Conservation (phyloP, 495 filamentous ascomycete genomes). For the Cudoniella acicularis region DNA sequence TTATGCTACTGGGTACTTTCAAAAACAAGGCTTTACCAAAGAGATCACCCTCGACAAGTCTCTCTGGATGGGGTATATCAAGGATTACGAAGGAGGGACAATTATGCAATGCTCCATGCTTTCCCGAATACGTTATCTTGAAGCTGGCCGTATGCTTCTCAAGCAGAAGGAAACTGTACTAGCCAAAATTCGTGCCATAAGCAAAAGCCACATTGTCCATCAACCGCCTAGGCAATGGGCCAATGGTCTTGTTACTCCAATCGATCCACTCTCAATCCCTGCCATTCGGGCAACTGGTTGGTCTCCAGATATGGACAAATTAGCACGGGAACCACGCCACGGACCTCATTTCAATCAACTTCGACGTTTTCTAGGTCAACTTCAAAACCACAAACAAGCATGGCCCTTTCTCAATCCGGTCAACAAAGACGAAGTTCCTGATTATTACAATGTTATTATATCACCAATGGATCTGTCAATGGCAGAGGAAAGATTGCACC, state of each 20-base stretch:
- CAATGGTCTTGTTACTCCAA: constrained; percentile 57
- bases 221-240: constrained; percentile 81
- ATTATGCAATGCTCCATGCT: constrained; percentile 99
- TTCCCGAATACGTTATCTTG: constrained; percentile 89
- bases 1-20: constrained; percentile 98
- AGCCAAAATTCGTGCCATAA: constrained; percentile 90
- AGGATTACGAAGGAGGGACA: constrained; percentile 97
- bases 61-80: constrained; percentile 99
- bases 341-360: constrained; percentile 95
- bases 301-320: constrained; percentile 95
- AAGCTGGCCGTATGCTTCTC: constrained; percentile 88
- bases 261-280: constrained; percentile 77
- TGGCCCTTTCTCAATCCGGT: constrained; percentile 97
- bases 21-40: constrained; percentile 98
- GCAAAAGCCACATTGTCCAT: constrained; percentile 84
- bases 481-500: constrained; percentile 94
- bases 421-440: constrained; percentile 88
- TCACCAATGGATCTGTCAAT: constrained; percentile 96
- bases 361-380: constrained; percentile 85
- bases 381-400: constrained; percentile 85
- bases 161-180: constrained; percentile 95
- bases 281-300: constrained; percentile 88
- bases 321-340: constrained; percentile 93
- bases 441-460: constrained; percentile 98
- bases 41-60: constrained; percentile 89